Evolutionary conservation across 441 rosid species (phyloP).

Genomic region (Populus hybrid): DNA sequence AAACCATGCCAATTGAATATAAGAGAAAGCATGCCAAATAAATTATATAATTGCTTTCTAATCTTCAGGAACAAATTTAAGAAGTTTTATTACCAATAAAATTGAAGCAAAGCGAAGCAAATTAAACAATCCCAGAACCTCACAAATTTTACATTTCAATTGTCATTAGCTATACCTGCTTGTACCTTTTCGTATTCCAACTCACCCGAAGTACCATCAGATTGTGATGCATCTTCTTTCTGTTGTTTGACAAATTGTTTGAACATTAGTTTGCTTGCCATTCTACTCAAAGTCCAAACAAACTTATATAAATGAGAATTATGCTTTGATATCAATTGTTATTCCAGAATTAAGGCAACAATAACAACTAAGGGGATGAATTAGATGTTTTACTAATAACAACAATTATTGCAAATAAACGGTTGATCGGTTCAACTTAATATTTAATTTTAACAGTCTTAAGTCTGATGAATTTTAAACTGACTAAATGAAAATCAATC

Average conservation of each 20-base stretch:
- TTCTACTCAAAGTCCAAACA: background rate
- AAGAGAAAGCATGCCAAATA: constrained; percentile 2
- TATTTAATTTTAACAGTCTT: no score
- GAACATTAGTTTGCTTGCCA: background rate
- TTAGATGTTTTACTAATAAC: no score
- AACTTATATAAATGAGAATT: no score
- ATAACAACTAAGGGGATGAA: no score
- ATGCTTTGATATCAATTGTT: background rate
- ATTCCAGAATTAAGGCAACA: no score
- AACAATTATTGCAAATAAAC: no score
- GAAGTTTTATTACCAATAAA: constrained; percentile 25
- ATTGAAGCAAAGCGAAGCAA: constrained; percentile 4
- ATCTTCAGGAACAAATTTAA: constrained; percentile 1
- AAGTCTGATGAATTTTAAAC: no score
- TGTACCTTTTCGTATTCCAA: constrained; percentile 28
- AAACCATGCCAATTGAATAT: background rate
- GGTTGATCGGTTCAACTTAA: no score
- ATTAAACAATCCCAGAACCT: constrained; percentile 12
- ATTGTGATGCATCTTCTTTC: constrained; percentile 38
- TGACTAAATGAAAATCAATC: no score
- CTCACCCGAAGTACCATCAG: constrained; percentile 38
- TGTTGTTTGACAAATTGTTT: constrained; percentile 59
- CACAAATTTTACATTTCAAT: constrained; percentile 11
- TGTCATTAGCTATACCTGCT: constrained; percentile 8
- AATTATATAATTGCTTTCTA: background rate